Evolutionary conservation across 306 rosid genomes (phyloP).

Genomic region (Trifolium subterraneum): DNA sequence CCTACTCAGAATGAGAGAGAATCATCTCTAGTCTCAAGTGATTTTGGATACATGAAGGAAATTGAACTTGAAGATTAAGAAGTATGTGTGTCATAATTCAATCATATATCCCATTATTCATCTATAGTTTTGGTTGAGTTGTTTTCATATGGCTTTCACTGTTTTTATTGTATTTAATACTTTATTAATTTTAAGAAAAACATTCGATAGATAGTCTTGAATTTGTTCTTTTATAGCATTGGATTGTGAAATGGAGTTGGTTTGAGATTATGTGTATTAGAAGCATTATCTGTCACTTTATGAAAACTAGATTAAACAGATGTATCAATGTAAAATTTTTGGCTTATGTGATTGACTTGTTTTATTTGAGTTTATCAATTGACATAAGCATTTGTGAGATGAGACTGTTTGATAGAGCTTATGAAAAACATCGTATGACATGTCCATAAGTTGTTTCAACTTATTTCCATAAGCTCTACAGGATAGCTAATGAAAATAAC

Average conservation of each 20-base stretch:
- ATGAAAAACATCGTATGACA: not conserved
- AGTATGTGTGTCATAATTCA: conserved; percentile 38
- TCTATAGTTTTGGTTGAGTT: conserved; percentile 47
- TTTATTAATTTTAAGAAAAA: conserved; percentile 19
- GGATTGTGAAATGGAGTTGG: conserved; percentile 37
- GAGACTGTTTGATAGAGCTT: not conserved
- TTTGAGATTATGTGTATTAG: conserved; percentile 39
- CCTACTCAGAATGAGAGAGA: conserved; percentile 55
- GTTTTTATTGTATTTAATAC: conserved; percentile 36
- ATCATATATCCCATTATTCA: conserved; percentile 37
- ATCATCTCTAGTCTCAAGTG: not conserved
- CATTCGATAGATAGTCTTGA: conserved; percentile 34
- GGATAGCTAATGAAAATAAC: not conserved
- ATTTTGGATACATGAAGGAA: conserved; percentile 30
- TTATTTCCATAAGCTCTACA: no score
- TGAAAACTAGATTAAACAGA: conserved; percentile 11
- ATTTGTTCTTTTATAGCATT: conserved; percentile 40
- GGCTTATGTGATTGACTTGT: not conserved
- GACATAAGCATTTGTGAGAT: not conserved
- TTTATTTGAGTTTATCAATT: no score
- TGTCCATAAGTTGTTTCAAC: not conserved
- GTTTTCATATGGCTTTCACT: conserved; percentile 50
- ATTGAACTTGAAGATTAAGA: conserved; percentile 43
- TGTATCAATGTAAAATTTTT: conserved; percentile 47
- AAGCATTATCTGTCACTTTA: conserved; percentile 26